Base-by-base conservation (phyloP, 257 asterid species). In the Petunia axillaris region DNA sequence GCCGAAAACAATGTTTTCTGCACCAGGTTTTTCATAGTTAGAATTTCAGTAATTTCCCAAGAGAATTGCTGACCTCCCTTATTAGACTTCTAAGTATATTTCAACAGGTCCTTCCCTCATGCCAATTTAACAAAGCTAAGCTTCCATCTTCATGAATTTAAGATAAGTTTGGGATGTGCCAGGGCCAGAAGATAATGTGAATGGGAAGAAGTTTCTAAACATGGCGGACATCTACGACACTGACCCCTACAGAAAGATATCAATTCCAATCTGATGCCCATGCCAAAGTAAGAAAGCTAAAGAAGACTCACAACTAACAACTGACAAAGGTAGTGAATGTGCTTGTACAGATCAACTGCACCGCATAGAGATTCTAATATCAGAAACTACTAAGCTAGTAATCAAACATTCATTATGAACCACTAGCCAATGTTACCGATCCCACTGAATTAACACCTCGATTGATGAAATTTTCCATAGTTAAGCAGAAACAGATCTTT, bases 1-100 rank as follows among this genome's bases (percentile, higher is more conserved):
- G 92, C 90, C 1, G 90, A 81, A 85, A 90, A 89, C 85, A 91
- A 62, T 59, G 86, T 89, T 91, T 89, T 93, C 98, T 93, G 87
- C 83, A 80, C 63, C 83, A 76, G 70, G 79, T 81, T 62, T 25
- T 59, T 25, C 59, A 8, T 58, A 35, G 1, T 70, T 79, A 64
- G 76, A 64, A 11, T 64, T 64, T 16, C 74, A 63, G 36, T 5
- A 71, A 5, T 71, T 71, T 5, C 55, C 43, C 3, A 50, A 73
- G 77, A 11, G 50, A 73, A 52, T 50, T 50, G 14, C 35, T 35
- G 35, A 35, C 35, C 77, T 48, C 77, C 62, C 77, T 52, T 71
- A 15, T 11, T 50, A 14, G 35, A 70, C 16, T 25, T 46, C 76
- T 43, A 71, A 6, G 2, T 15, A 71, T 35, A 48, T 35, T 46